Percentiles rank a stretch among this genome's conserved stretches.
Evolutionary conservation across 2,329 filamentous ascomycete species (phyloP).

Genomic region (Meredithiella fracta): DNA sequence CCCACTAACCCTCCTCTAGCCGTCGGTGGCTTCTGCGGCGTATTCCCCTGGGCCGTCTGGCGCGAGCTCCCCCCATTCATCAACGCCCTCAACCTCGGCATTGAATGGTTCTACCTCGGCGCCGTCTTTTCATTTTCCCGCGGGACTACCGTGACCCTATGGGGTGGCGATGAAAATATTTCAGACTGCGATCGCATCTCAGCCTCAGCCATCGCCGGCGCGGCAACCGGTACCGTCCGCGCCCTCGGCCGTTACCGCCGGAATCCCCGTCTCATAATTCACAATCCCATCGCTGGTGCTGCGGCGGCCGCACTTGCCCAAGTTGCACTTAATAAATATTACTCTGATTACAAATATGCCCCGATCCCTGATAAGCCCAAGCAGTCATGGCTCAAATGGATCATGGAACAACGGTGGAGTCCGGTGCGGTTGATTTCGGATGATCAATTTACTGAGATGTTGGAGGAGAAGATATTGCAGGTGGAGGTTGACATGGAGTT

Average conservation of each 20-base stretch:
- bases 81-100: constrained; percentile 54
- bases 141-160: constrained; percentile 29
- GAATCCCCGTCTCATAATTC: constrained; percentile 38
- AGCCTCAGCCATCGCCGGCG: constrained; percentile 55
- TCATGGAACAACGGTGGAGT: constrained; percentile 48
- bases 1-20: constrained; percentile 22
- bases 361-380: constrained; percentile 21
- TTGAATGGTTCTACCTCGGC: constrained; percentile 61
- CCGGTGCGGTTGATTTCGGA: constrained; percentile 55
- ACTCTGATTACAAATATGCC: constrained; percentile 17
- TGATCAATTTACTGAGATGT: constrained; percentile 53
- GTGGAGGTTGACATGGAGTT: constrained; percentile 64
- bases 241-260: constrained; percentile 28
- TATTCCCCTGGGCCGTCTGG: constrained; percentile 55
- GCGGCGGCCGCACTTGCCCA: constrained; percentile 26
- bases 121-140: constrained; percentile 33
- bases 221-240: constrained; percentile 46
- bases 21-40: constrained; percentile 43
- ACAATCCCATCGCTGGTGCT: constrained; percentile 33
- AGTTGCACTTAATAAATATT: constrained; percentile 22
- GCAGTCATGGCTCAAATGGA: constrained; percentile 18
- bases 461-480: constrained; percentile 53
- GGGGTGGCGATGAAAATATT: constrained; percentile 35
- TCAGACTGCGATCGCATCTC: constrained; percentile 42
- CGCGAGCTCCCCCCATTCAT: constrained; percentile 49